Evolutionary conservation across 495 filamentous ascomycete species (phyloP).

Genomic region (Bacidia gigantensis): DNA sequence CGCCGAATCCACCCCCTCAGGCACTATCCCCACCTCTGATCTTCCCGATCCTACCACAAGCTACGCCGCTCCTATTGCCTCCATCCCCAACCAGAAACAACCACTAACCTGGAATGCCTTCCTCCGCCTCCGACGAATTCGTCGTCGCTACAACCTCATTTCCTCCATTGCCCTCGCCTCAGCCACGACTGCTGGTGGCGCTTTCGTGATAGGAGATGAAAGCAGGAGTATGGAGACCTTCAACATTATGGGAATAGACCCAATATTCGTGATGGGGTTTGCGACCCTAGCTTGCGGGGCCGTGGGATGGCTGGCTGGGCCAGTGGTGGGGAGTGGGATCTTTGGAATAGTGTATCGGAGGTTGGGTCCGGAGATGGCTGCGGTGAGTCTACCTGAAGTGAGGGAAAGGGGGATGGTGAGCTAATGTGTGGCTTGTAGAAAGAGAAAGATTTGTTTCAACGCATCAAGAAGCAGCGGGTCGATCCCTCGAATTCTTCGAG

Average conservation of each 20-base stretch:
- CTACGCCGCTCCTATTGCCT: background rate
- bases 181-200: constrained; percentile 43
- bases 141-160: constrained; percentile 67
- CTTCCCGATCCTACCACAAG: background rate
- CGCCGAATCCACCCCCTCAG: constrained; percentile 1
- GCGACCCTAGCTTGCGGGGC: constrained; percentile 58
- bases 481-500: constrained; percentile 62
- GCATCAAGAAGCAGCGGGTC: constrained; percentile 79
- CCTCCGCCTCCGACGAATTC: constrained; percentile 74
- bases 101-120: constrained; percentile 65
- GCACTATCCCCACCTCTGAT: background rate
- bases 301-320: constrained; percentile 75
- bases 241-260: constrained; percentile 67
- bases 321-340: constrained; percentile 57
- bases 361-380: constrained; percentile 50
- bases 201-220: constrained; percentile 38
- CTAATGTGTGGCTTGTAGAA: constrained; percentile 39
- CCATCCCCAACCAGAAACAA: background rate
- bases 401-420: background rate
- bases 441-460: constrained; percentile 79
- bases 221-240: constrained; percentile 50
- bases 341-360: constrained; percentile 60
- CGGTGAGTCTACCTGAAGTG: constrained; percentile 32
- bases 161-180: constrained; percentile 54
- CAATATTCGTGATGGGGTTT: constrained; percentile 68